Percentiles rank a stretch among this genome's conserved stretches.
phyloP scores from a whole-genome alignment of 176 grass and related monocot genomes.

The Pontederia crassipes region DNA sequence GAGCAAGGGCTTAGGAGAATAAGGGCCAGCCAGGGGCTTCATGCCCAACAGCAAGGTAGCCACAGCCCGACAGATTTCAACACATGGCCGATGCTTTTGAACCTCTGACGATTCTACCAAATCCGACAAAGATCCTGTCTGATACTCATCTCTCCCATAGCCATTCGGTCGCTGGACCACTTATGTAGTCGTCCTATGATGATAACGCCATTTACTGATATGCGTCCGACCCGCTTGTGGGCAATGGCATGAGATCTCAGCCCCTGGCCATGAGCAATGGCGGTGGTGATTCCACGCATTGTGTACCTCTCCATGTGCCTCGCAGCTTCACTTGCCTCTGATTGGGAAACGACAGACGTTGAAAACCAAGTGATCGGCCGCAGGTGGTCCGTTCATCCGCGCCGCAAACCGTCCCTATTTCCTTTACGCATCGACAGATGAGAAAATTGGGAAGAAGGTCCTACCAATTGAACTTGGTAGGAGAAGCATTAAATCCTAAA shows the following conservation, averaged over 20 bases:
- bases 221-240: constrained; percentile 2
- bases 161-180: constrained; percentile 22
- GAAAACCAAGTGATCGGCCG: constrained; percentile 33
- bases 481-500: too few relatives aligned
- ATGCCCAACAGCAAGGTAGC: not conserved
- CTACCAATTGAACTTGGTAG: too few relatives aligned
- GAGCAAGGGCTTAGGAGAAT: constrained; percentile 41
- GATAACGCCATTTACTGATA: not conserved
- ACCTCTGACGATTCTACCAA: too few relatives aligned
- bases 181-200: constrained; percentile 25
- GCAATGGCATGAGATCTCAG: constrained; percentile 4
- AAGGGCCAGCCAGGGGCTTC: constrained; percentile 1
- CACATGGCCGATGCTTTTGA: not conserved
- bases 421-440: too few relatives aligned
- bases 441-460: too few relatives aligned
- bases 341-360: constrained; percentile 28
- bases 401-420: constrained; percentile 26
- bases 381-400: constrained; percentile 28
- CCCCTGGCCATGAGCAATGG: not conserved
- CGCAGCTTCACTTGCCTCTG: not conserved
- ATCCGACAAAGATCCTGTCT: not conserved
- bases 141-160: constrained; percentile 29
- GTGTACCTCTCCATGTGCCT: constrained; percentile 3
- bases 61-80: constrained; percentile 10
- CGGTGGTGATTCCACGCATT: not conserved